phyloP scores from a whole-genome alignment of 202 grass and related monocot genomes.

The Elaeis oleifera region DNA sequence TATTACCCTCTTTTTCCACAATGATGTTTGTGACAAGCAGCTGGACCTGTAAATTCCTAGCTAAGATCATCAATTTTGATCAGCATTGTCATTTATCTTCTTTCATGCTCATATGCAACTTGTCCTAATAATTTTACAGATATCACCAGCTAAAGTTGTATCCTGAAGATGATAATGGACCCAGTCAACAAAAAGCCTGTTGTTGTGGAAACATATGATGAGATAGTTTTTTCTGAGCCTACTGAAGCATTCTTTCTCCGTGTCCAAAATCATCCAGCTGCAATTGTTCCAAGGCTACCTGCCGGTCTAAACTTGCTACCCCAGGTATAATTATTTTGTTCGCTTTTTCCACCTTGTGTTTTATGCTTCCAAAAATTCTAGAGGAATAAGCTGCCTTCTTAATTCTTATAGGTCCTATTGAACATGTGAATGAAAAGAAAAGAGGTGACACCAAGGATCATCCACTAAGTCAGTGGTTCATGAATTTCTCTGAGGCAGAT shows the following conservation, averaged over 20 bases:
- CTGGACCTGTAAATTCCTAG: constrained; percentile 58
- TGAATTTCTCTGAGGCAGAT: constrained; percentile 92
- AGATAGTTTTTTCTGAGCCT: constrained; percentile 76
- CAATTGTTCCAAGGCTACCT: constrained; percentile 75
- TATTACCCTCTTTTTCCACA: constrained; percentile 80
- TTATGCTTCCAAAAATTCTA: not conserved
- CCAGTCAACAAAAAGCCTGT: constrained; percentile 86
- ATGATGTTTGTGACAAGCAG: constrained; percentile 77
- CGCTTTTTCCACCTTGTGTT: not conserved
- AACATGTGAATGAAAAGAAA: constrained; percentile 65
- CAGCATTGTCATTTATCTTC: not conserved
- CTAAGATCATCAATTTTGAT: not conserved
- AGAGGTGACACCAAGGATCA: constrained; percentile 82
- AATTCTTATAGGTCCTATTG: constrained; percentile 32
- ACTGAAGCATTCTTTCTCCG: constrained; percentile 60
- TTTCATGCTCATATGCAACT: not conserved
- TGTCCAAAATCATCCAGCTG: constrained; percentile 92
- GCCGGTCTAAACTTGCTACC: constrained; percentile 55
- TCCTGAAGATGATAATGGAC: constrained; percentile 63
- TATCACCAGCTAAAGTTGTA: constrained; percentile 87
- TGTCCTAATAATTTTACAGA: constrained; percentile 20
- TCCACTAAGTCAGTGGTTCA: constrained; percentile 73
- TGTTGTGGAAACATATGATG: constrained; percentile 76
- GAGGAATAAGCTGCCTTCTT: not conserved
- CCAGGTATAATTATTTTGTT: constrained; percentile 34